phyloP scores from a whole-genome alignment of 768 basidiomycete genomes.

The Lentinula raphanica region DNA sequence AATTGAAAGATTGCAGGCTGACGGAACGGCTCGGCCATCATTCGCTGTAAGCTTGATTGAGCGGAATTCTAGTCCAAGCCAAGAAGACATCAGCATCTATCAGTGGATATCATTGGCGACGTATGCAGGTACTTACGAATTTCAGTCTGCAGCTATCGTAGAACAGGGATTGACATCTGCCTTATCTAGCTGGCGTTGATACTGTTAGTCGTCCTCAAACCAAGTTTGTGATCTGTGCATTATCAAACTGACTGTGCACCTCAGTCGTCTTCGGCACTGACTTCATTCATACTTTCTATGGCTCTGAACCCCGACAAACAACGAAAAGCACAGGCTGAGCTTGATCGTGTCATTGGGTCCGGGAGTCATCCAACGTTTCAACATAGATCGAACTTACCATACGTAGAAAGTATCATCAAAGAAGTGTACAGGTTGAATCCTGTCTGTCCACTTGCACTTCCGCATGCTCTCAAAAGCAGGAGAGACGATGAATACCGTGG shows the following conservation, averaged over 20 bases:
- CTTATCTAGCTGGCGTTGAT: slow-evolving; percentile 7
- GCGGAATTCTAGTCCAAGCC: no score
- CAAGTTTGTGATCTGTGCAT: no score
- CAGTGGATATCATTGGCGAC: not conserved
- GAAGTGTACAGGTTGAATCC: slow-evolving; percentile 15
- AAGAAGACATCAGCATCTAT: not conserved
- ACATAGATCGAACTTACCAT: not conserved
- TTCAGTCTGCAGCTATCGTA: not conserved
- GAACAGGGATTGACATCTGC: not conserved
- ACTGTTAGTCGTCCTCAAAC: slow-evolving; percentile 8
- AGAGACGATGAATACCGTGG: slow-evolving; percentile 30
- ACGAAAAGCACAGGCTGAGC: not conserved
- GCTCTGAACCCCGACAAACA: not conserved
- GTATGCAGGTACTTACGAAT: slow-evolving; percentile 2
- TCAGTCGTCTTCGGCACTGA: slow-evolving; percentile 10
- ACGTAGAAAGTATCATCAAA: not conserved
- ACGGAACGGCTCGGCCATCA: slow-evolving; percentile 4
- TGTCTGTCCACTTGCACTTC: slow-evolving; percentile 17
- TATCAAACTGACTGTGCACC: not conserved
- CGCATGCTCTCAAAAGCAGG: slow-evolving; percentile 19
- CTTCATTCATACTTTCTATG: not conserved
- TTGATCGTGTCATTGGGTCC: not conserved
- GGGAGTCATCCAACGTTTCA: not conserved
- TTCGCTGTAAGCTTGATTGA: not conserved
- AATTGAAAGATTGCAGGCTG: not conserved